Percentiles rank a stretch among this genome's conserved stretches.
Evolutionary conservation across 495 filamentous ascomycete genomes (phyloP).

Genomic region (Penicillium salamii): DNA sequence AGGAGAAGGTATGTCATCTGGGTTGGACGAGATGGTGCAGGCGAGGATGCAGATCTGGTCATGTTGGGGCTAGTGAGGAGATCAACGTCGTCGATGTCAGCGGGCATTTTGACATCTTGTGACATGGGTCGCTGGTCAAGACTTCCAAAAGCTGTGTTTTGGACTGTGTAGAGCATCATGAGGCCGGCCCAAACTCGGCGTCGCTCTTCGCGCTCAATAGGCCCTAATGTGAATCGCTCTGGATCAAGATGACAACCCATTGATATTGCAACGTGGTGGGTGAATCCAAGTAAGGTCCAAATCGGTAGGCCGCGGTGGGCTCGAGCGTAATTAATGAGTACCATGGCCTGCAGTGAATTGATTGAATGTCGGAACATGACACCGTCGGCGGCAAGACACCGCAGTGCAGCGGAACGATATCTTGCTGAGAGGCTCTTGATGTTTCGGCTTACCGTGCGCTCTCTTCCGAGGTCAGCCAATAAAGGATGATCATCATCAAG

Average conservation of each 20-base stretch:
- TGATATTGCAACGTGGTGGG: slow-evolving; percentile 46
- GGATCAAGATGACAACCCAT: slow-evolving; percentile 50
- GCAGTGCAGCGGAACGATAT: slow-evolving; percentile 44
- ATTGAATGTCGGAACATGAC: slow-evolving; percentile 45
- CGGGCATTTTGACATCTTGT: slow-evolving; percentile 39
- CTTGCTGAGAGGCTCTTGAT: slow-evolving; percentile 39
- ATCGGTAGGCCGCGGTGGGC: slow-evolving; percentile 38
- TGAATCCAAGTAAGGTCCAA: slow-evolving; percentile 44
- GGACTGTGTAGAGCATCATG: slow-evolving; percentile 43
- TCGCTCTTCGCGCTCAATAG: slow-evolving; percentile 46
- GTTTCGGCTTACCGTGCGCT: slow-evolving; percentile 40
- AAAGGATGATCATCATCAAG: slow-evolving; percentile 44
- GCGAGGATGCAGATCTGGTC: slow-evolving; percentile 12
- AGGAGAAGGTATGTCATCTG: slow-evolving; percentile 50
- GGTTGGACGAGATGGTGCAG: slow-evolving; percentile 33
- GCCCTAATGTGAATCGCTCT: slow-evolving; percentile 36
- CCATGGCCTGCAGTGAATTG: slow-evolving; percentile 44
- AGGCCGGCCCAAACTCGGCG: slow-evolving; percentile 46
- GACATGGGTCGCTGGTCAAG: slow-evolving; percentile 23
- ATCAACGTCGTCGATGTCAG: slow-evolving; percentile 44
- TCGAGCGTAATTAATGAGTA: slow-evolving; percentile 44
- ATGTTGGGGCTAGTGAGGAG: slow-evolving; percentile 29
- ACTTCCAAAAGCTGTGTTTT: slow-evolving; percentile 38
- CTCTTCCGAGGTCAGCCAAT: slow-evolving; percentile 40
- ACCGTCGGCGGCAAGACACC: slow-evolving; percentile 42